Conservation (phyloP, 2,329 filamentous ascomycete genomes). For the Pseudofabraea citricarpa region DNA sequence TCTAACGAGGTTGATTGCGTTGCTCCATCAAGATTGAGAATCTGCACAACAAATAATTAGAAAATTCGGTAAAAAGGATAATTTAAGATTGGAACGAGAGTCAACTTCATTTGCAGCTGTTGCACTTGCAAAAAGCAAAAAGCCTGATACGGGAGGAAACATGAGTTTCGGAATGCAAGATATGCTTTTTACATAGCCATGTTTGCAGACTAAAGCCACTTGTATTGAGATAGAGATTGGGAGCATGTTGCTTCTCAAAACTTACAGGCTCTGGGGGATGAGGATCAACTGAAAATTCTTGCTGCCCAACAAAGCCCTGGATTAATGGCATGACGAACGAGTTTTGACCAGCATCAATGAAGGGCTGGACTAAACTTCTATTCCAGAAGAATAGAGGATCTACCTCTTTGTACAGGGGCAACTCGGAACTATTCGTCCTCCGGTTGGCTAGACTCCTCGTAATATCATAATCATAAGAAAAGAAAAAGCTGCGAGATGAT, state of each 20-base stretch:
- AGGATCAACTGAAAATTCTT: slow-evolving; percentile 68
- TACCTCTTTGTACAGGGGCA: slow-evolving; percentile 66
- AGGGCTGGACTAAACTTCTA: slow-evolving; percentile 64
- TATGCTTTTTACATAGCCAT: no score
- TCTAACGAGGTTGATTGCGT: slow-evolving; percentile 36
- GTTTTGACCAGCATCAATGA: slow-evolving; percentile 69
- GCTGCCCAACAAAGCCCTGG: slow-evolving; percentile 91
- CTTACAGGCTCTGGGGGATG: slow-evolving; percentile 37
- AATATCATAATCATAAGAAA: slow-evolving; percentile 90
- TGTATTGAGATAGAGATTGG: no score
- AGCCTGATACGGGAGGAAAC: no score
- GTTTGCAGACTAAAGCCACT: no score
- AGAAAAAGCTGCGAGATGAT: slow-evolving; percentile 82
- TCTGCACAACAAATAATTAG: no score
- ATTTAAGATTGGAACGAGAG: no score
- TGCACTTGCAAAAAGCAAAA: no score
- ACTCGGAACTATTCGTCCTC: slow-evolving; percentile 36
- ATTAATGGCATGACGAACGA: slow-evolving; percentile 74
- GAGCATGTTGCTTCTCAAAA: no score
- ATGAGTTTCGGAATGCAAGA: no score
- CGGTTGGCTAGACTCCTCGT: slow-evolving; percentile 57
- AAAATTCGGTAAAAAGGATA: no score
- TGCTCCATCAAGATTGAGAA: slow-evolving; percentile 41
- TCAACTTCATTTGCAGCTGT: no score
- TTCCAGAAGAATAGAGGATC: slow-evolving; percentile 93